phyloP scores from a whole-genome alignment of 2,329 filamentous ascomycete genomes.

The Aspergillus sp. region DNA sequence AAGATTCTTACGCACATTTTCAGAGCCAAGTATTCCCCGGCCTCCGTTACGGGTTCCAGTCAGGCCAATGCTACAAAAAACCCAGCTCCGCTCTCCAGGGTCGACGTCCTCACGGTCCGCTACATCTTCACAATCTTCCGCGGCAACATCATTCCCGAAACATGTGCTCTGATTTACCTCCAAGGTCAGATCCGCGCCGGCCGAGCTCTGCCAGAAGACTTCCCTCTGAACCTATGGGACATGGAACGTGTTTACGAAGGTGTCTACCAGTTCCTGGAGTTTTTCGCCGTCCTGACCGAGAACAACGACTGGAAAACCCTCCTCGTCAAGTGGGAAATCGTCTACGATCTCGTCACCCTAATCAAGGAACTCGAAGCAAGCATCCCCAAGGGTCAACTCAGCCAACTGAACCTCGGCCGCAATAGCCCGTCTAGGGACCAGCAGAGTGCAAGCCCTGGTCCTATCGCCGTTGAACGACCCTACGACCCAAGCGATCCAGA shows the following conservation, averaged over 20 bases:
- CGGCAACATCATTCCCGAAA: slow-evolving; percentile 88
- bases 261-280: slow-evolving; percentile 89
- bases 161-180: slow-evolving; percentile 88
- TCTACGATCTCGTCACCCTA: slow-evolving; percentile 83
- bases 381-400: slow-evolving; percentile 77
- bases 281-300: slow-evolving; percentile 86
- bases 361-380: slow-evolving; percentile 84
- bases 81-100: slow-evolving; percentile 55
- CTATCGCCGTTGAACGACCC: slow-evolving; percentile 62
- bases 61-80: slow-evolving; percentile 57
- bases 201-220: slow-evolving; percentile 75
- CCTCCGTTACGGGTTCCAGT: slow-evolving; percentile 45
- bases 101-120: slow-evolving; percentile 70
- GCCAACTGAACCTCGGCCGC: slow-evolving; percentile 34
- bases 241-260: slow-evolving; percentile 97
- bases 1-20: slow-evolving; percentile 90
- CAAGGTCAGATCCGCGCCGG: slow-evolving; percentile 85
- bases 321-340: slow-evolving; percentile 87
- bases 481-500: slow-evolving; percentile 54
- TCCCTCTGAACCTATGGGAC: slow-evolving; percentile 93
- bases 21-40: slow-evolving; percentile 59
- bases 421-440: slow-evolving; percentile 29
- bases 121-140: slow-evolving; percentile 93
- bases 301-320: slow-evolving; percentile 79
- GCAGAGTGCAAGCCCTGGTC: slow-evolving; percentile 35